Percentiles rank a stretch among this genome's conserved stretches.
Evolutionary conservation across 148 eudicot species (phyloP).

Genomic region (Tetragonia tetragonoides): DNA sequence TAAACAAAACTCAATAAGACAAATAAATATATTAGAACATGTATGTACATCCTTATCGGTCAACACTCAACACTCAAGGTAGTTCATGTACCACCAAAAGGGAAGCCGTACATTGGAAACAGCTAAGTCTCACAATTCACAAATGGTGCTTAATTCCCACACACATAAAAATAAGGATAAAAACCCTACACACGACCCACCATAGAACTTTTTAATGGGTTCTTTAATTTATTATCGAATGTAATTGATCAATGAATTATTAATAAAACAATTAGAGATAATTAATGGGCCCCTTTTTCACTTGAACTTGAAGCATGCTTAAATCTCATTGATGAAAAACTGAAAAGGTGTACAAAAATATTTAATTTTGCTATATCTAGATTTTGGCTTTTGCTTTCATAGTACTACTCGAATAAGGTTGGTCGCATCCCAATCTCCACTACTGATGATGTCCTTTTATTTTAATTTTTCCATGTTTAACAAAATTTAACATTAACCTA

Average conservation of each 20-base stretch:
- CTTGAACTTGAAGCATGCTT: background rate
- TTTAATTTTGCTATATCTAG: background rate
- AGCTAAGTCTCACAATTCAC: background rate
- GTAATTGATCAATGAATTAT: no score
- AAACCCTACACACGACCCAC: background rate
- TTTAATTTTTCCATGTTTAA: no score
- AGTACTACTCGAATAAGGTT: background rate
- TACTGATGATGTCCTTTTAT: no score
- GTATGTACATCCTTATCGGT: background rate
- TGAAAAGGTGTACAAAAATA: background rate
- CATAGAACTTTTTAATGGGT: background rate
- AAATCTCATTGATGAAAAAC: background rate
- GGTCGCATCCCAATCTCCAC: no score
- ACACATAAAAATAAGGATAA: background rate
- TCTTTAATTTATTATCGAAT: no score
- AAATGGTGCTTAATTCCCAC: background rate
- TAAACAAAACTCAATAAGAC: background rate
- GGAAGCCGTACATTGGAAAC: background rate
- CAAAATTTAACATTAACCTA: no score
- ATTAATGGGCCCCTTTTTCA: background rate
- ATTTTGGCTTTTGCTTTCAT: conserved; percentile 4
- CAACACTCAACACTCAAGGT: background rate
- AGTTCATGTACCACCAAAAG: background rate
- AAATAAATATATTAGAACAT: background rate
- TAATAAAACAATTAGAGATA: background rate